A percentile compares a stretch with the other conserved stretches of the same genome.
Evolutionary conservation across 495 filamentous ascomycete genomes (phyloP).

Genomic region (Tuber microsphaerosporum): DNA sequence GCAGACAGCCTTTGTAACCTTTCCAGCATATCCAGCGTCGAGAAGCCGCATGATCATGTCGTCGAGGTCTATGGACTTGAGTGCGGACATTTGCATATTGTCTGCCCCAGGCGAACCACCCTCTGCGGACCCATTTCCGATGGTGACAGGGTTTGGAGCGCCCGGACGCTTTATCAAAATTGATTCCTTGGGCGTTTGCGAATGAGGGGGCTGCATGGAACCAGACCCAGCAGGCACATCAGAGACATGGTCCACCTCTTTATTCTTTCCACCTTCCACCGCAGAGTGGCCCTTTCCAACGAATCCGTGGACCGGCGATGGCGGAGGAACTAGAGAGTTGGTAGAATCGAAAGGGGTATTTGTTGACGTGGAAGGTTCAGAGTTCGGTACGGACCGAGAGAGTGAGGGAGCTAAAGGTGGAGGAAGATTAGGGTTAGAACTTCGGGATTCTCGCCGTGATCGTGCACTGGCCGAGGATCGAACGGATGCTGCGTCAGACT

Average conservation of each 20-base stretch:
- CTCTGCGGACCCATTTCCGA: constrained; percentile 42
- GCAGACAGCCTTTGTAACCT: constrained; percentile 94
- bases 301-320: constrained; percentile 76
- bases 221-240: constrained; percentile 73
- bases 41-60: constrained; percentile 93
- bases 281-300: constrained; percentile 69
- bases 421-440: constrained; percentile 39
- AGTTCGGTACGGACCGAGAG: constrained; percentile 23
- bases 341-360: constrained; percentile 43
- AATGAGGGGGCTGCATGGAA: constrained; percentile 46
- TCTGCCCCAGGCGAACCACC: constrained; percentile 43
- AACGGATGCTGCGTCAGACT: constrained; percentile 66
- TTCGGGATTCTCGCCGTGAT: constrained; percentile 41
- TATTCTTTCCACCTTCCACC: constrained; percentile 69
- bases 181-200: constrained; percentile 60
- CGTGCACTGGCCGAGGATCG: constrained; percentile 41
- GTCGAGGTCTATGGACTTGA: constrained; percentile 88
- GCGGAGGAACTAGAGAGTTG: constrained; percentile 66
- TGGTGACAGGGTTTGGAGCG: constrained; percentile 49
- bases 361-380: constrained; percentile 46
- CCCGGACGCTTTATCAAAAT: constrained; percentile 76
- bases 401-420: constrained; percentile 36
- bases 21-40: constrained; percentile 90
- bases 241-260: constrained; percentile 93
- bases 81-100: constrained; percentile 60